A percentile compares a stretch with the other conserved stretches of the same genome.
Conservation (phyloP, 352 stramenopile genomes). For the Pythium oligandrum region DNA sequence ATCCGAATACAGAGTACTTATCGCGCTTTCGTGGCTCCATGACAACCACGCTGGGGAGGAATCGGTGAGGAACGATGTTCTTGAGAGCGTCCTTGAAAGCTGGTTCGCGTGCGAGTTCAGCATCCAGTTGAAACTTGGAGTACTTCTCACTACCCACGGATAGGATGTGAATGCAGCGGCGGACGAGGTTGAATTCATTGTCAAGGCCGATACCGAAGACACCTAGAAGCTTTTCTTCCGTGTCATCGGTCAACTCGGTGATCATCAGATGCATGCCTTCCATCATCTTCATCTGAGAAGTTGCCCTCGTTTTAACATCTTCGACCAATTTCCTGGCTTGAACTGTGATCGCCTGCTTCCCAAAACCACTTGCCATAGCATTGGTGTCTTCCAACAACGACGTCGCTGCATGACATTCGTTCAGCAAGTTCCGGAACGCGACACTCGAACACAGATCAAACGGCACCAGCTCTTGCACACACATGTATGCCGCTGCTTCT, state of each 20-base stretch:
- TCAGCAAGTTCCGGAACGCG: conserved; percentile 50
- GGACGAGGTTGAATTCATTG: conserved; percentile 60
- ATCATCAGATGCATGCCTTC: conserved; percentile 60
- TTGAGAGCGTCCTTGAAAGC: conserved; percentile 36
- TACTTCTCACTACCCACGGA: conserved; percentile 16
- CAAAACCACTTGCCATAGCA: conserved; percentile 31
- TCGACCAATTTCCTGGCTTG: conserved; percentile 54
- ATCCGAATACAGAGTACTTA: conserved; percentile 29
- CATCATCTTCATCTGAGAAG: conserved; percentile 51
- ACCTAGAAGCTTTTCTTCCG: conserved; percentile 11
- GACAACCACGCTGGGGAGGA: conserved; percentile 42
- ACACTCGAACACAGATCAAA: conserved; percentile 62
- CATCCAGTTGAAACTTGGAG: neutral
- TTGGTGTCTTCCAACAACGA: conserved; percentile 33
- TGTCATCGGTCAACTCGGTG: conserved; percentile 32
- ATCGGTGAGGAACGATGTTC: conserved; percentile 30
- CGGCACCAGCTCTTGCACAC: conserved; percentile 61
- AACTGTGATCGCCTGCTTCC: conserved; percentile 34
- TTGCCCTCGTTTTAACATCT: conserved; percentile 38
- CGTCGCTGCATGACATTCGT: conserved; percentile 41
- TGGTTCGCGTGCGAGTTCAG: conserved; percentile 21
- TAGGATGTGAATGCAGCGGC: conserved; percentile 51
- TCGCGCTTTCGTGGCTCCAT: conserved; percentile 34
- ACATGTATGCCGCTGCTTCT: conserved; percentile 53
- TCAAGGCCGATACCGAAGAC: conserved; percentile 60